Conservation (phyloP, 495 filamentous ascomycete genomes). For the Choiromyces venosus region DNA sequence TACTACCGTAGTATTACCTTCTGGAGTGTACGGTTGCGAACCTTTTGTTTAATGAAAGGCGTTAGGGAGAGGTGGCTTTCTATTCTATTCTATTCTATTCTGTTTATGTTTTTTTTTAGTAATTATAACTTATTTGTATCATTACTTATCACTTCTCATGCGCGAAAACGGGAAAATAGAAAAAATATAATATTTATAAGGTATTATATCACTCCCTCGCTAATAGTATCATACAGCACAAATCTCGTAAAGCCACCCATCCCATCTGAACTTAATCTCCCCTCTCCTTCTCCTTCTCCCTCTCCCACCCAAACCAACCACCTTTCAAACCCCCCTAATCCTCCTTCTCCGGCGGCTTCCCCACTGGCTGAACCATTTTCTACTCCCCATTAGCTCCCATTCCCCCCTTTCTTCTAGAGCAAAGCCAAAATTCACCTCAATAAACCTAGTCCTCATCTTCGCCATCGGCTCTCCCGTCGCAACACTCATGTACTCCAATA, state of each 20-base stretch:
- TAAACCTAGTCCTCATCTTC: constrained; percentile 68
- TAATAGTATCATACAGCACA: neutral
- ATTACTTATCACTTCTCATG: neutral
- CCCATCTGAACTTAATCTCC: neutral
- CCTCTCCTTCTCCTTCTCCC: too few species aligned
- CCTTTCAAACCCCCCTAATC: constrained; percentile 35
- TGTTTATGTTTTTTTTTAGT: too few species aligned
- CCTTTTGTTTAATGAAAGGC: neutral
- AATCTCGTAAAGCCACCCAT: neutral
- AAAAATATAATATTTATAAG: neutral
- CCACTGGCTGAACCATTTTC: constrained; percentile 89
- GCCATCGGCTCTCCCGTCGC: constrained; percentile 79
- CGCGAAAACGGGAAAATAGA: neutral
- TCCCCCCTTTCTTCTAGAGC: neutral
- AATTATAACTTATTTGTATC: neutral
- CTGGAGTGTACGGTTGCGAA: neutral
- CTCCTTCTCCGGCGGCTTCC: constrained; percentile 68
- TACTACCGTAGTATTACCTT: neutral
- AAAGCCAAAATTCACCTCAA: constrained; percentile 53
- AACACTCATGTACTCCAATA: constrained; percentile 83
- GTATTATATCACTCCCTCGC: neutral
- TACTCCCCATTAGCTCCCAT: constrained; percentile 28
- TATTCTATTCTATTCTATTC: too few species aligned
- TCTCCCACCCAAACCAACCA: neutral
- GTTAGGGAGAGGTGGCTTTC: neutral